These are phyloP conservation scores for Phytophthora nicotianae DNA, from an alignment of 352 stramenopile genomes.

Conservation along the genomic window DNA sequence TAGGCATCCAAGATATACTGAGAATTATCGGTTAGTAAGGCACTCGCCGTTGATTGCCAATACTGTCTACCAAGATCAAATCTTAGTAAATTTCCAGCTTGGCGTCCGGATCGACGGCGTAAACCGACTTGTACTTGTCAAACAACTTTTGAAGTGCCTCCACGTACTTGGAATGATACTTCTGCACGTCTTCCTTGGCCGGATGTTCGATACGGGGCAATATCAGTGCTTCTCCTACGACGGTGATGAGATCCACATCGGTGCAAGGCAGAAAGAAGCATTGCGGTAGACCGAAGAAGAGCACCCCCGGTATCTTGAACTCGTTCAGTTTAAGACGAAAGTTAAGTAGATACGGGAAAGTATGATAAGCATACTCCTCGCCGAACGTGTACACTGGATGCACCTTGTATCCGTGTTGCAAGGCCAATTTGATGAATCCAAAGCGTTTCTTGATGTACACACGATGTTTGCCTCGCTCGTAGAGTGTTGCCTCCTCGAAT, in stretches of 20 bases:
- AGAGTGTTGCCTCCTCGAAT: conserved; percentile 94
- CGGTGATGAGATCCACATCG: conserved; percentile 80
- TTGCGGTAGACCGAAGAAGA: conserved; percentile 70
- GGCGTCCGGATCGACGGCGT: conserved; percentile 64
- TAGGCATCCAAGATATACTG: too few relatives aligned
- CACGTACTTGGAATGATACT: conserved; percentile 92
- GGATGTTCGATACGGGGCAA: conserved; percentile 88
- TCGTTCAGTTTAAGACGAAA: conserved; percentile 80
- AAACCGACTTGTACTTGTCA: conserved; percentile 83
- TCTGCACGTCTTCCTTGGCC: conserved; percentile 84
- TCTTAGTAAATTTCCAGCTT: conserved; percentile 53
- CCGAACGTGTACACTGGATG: conserved; percentile 92
- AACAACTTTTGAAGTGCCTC: conserved; percentile 78
- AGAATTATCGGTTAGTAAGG: too few relatives aligned
- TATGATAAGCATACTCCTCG: conserved; percentile 85
- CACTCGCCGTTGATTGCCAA: too few relatives aligned
- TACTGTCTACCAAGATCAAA: too few relatives aligned
- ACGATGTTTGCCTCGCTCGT: conserved; percentile 72
- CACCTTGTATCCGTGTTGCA: conserved; percentile 91
- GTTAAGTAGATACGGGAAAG: conserved; percentile 77
- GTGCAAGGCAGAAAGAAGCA: conserved; percentile 86
- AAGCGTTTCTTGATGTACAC: conserved; percentile 91
- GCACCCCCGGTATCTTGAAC: conserved; percentile 81
- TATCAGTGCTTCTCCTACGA: conserved; percentile 84
- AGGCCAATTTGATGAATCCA: conserved; percentile 92